Conservation (phyloP, 108 stramenopile species). For the Skeletonema costatum region DNA sequence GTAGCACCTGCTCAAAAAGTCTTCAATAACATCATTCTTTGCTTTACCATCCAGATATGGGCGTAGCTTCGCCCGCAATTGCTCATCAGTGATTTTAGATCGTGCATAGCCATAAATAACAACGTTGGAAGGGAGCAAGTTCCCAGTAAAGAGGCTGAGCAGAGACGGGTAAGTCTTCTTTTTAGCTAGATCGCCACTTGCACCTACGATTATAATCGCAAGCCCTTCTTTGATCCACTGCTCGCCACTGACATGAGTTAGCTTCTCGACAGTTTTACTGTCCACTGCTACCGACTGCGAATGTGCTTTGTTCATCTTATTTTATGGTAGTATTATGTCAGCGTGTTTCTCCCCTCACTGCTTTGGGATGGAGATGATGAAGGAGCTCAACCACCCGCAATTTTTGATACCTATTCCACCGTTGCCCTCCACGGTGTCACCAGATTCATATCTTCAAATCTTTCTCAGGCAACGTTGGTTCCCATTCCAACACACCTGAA, state of each 20-base stretch:
- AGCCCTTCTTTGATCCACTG: conserved; percentile 41
- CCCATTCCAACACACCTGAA: no score
- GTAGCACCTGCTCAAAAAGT: conserved; percentile 73
- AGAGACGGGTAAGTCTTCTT: conserved; percentile 97
- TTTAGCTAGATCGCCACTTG: conserved; percentile 95
- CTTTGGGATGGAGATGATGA: no score
- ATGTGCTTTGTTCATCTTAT: not conserved
- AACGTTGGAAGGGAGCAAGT: conserved; percentile 74
- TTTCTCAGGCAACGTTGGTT: no score
- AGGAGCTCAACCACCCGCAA: not conserved
- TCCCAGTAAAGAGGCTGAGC: conserved; percentile 78
- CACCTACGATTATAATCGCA: conserved; percentile 84
- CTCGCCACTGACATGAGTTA: not conserved
- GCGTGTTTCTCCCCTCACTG: no score
- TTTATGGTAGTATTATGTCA: no score
- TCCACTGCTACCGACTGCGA: not conserved
- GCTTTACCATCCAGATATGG: conserved; percentile 62
- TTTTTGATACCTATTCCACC: not conserved
- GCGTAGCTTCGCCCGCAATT: conserved; percentile 80
- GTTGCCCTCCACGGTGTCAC: not conserved
- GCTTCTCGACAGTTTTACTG: not conserved
- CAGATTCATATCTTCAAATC: no score
- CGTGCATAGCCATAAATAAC: conserved; percentile 94
- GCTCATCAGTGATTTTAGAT: conserved; percentile 72
- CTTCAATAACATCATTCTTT: conserved; percentile 53